Percentiles rank a stretch among this genome's conserved stretches.
These are phyloP conservation scores for Wickerhamomyces bisporus DNA, from an alignment of 805 yeast species.

Conservation along the genomic window DNA sequence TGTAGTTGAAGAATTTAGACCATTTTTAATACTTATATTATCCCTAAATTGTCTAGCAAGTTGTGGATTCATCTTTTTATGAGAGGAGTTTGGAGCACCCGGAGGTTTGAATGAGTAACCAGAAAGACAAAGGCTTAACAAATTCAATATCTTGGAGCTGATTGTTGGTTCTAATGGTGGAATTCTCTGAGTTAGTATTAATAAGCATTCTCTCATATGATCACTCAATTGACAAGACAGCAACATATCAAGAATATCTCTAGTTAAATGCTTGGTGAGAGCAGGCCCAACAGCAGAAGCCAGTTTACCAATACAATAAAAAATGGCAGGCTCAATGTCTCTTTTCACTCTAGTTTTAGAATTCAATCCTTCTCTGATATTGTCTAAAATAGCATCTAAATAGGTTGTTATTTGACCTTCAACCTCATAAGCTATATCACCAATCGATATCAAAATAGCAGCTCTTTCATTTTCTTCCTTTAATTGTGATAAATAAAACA, in stretches of 20 bases:
- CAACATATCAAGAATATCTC: slow-evolving; percentile 73
- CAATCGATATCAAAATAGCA: slow-evolving; percentile 73
- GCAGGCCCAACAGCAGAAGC: slow-evolving; percentile 93
- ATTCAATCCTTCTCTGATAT: slow-evolving; percentile 72
- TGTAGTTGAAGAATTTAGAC: slow-evolving; percentile 29
- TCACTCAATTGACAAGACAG: slow-evolving; percentile 80
- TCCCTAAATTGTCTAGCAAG: slow-evolving; percentile 76
- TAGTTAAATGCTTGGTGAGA: slow-evolving; percentile 78
- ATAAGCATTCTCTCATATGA: slow-evolving; percentile 72
- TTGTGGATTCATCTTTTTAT: slow-evolving; percentile 49
- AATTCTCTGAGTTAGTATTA: slow-evolving; percentile 60
- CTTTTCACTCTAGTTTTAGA: slow-evolving; percentile 47
- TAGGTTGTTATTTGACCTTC: slow-evolving; percentile 83
- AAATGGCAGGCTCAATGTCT: slow-evolving; percentile 79
- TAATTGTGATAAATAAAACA: slow-evolving; percentile 71
- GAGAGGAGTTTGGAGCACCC: slow-evolving; percentile 60
- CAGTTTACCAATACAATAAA: slow-evolving; percentile 81
- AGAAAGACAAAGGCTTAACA: slow-evolving; percentile 68
- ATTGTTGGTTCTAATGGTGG: slow-evolving; percentile 77
- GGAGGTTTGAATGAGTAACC: slow-evolving; percentile 82
- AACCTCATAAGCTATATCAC: slow-evolving; percentile 71
- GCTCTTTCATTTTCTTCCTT: slow-evolving; percentile 73
- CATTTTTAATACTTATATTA: slow-evolving; percentile 65
- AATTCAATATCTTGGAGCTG: slow-evolving; percentile 63
- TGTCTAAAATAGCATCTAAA: slow-evolving; percentile 80